Evolutionary conservation across 768 basidiomycete species (phyloP).

Genomic region (Mycena haematopus): DNA sequence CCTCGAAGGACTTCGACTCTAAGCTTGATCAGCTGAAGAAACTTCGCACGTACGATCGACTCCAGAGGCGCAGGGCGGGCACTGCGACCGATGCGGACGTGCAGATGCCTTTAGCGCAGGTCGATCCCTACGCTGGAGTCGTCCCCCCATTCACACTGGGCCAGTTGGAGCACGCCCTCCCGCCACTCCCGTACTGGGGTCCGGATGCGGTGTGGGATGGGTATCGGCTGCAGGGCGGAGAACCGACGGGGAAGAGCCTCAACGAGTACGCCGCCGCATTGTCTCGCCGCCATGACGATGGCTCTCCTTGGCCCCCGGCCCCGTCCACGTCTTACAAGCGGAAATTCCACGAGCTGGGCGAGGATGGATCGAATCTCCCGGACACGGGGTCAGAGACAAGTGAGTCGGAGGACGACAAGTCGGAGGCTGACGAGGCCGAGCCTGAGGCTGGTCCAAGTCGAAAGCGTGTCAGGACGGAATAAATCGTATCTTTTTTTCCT

Average conservation of each 20-base stretch:
- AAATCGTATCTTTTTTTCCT: background rate
- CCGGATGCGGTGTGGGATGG: conserved; percentile 17
- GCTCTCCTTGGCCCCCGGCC: background rate
- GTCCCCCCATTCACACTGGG: conserved; percentile 3
- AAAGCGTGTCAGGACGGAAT: conserved; percentile 8
- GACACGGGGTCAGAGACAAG: background rate
- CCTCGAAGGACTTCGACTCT: background rate
- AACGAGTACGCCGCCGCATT: conserved; percentile 16
- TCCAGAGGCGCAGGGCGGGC: background rate
- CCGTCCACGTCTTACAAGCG: background rate
- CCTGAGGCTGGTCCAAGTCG: background rate
- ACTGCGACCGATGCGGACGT: background rate
- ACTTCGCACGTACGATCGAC: background rate
- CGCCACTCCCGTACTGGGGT: conserved; percentile 19
- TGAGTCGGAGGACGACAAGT: background rate
- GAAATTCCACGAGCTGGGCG: background rate
- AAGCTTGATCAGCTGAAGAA: background rate
- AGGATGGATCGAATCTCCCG: background rate
- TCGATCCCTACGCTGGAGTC: background rate
- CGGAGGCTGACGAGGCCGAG: background rate
- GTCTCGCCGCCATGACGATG: background rate
- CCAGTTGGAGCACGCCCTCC: background rate
- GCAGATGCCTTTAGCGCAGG: background rate
- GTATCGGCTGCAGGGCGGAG: conserved; percentile 2
- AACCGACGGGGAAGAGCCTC: conserved; percentile 12